Evolutionary conservation across 352 stramenopile species (phyloP).

Genomic region (Globisporangium okanoganense): DNA sequence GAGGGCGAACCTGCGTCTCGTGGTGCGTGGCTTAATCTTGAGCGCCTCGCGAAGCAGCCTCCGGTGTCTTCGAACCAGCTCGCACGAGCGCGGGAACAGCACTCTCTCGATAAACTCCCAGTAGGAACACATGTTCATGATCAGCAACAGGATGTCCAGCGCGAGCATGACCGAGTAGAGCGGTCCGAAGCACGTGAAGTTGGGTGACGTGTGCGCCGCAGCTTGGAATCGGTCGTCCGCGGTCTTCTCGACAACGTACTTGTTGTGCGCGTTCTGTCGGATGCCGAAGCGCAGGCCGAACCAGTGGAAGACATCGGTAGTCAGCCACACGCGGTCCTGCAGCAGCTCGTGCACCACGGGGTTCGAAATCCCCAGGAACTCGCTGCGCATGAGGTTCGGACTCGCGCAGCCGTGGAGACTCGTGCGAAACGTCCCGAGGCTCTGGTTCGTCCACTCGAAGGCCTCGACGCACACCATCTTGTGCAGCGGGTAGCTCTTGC

Average conservation of each 20-base stretch:
- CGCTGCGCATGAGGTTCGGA: conserved; percentile 17
- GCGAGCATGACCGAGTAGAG: conserved; percentile 27
- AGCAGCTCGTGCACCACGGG: conserved; percentile 14
- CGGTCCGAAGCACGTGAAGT: conserved; percentile 22
- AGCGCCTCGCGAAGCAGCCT: conserved; percentile 5
- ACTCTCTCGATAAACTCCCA: conserved; percentile 16
- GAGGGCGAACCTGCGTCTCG: conserved; percentile 6
- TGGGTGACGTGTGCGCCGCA: conserved; percentile 13
- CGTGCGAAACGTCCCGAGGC: conserved; percentile 7
- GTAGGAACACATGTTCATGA: conserved; percentile 17
- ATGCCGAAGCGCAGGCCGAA: conserved; percentile 19
- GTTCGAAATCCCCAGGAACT: conserved; percentile 20
- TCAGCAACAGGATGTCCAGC: conserved; percentile 20
- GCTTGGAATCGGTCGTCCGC: not conserved
- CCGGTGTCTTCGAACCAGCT: conserved; percentile 12
- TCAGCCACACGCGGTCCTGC: conserved; percentile 20
- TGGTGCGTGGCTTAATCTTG: conserved; percentile 2
- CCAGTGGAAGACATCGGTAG: conserved; percentile 18
- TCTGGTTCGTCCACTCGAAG: conserved; percentile 17
- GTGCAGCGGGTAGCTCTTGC: conserved; percentile 17
- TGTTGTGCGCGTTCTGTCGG: conserved; percentile 22
- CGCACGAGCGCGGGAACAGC: conserved; percentile 14
- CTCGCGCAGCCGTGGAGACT: conserved; percentile 23
- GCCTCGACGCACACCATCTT: conserved; percentile 22
- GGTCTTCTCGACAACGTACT: conserved; percentile 7